A percentile compares a stretch with the other conserved stretches of the same genome.
phyloP scores from a whole-genome alignment of 2,329 filamentous ascomycete genomes.

The Exophiala aquamarina region DNA sequence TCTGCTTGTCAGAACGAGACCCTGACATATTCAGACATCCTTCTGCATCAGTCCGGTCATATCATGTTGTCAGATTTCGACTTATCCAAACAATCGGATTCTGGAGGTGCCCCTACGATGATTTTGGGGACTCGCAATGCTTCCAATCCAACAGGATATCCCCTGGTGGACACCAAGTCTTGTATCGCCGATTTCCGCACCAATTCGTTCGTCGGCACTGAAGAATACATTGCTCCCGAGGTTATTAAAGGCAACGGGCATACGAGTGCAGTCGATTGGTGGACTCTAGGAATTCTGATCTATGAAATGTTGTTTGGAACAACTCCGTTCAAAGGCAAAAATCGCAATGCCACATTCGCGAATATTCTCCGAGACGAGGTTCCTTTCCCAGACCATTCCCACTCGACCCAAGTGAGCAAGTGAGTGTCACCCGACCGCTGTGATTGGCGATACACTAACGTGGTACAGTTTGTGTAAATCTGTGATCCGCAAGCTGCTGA shows the following conservation, averaged over 20 bases:
- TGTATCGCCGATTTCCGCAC: slow-evolving; percentile 98
- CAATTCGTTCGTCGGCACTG: slow-evolving; percentile 96
- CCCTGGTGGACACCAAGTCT: slow-evolving; percentile 97
- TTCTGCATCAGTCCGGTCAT: slow-evolving; percentile 97
- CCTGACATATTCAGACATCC: slow-evolving; percentile 70
- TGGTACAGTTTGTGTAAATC: slow-evolving; percentile 82
- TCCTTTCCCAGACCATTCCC: slow-evolving; percentile 86
- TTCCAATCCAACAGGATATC: slow-evolving; percentile 79
- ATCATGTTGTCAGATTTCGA: slow-evolving; percentile 99
- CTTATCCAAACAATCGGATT: slow-evolving; percentile 94
- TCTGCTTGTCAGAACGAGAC: slow-evolving; percentile 7
- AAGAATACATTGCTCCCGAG: slow-evolving; percentile 98
- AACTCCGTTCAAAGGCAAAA: slow-evolving; percentile 99
- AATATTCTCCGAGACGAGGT: slow-evolving; percentile 96
- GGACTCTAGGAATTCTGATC: slow-evolving; percentile 94
- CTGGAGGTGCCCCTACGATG: slow-evolving; percentile 95
- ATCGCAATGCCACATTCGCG: slow-evolving; percentile 94
- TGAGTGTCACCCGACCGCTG: slow-evolving; percentile 53
- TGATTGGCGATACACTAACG: slow-evolving; percentile 33
- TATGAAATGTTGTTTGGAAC: slow-evolving; percentile 99
- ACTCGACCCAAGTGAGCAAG: slow-evolving; percentile 85
- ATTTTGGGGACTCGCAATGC: slow-evolving; percentile 84
- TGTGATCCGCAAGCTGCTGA: slow-evolving; percentile 90
- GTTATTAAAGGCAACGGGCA: slow-evolving; percentile 98
- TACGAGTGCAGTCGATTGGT: slow-evolving; percentile 98